Conservation (phyloP, 495 filamentous ascomycete species). For the Darksidea phi region DNA sequence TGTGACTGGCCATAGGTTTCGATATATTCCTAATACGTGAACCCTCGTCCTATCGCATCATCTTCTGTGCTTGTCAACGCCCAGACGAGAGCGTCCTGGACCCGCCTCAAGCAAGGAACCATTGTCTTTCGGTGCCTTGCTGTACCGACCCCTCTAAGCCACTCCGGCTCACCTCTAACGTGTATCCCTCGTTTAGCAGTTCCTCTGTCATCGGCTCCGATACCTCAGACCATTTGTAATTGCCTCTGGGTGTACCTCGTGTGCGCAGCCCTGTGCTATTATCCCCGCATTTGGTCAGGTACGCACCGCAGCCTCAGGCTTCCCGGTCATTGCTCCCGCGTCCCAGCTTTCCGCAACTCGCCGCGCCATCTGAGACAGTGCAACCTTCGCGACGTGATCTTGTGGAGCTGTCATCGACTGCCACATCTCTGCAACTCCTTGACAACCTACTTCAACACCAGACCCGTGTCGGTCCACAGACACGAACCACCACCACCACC, state of each 20-base stretch:
- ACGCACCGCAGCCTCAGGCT: not conserved
- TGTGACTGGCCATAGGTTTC: conserved; percentile 11
- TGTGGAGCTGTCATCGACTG: conserved; percentile 5
- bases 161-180: conserved; percentile 8
- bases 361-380: conserved; percentile 20
- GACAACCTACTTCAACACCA: conserved; percentile 1
- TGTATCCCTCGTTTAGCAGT: conserved; percentile 2
- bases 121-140: conserved; percentile 10
- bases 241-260: not conserved
- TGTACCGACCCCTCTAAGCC: conserved; percentile 8
- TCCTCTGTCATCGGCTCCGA: not conserved
- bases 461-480: conserved; percentile 34
- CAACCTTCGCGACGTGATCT: not conserved
- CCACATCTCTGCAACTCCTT: not conserved
- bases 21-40: conserved; percentile 22
- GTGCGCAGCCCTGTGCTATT: not conserved
- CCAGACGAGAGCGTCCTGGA: conserved; percentile 7
- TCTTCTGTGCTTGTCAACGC: conserved; percentile 5
- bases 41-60: conserved; percentile 5
- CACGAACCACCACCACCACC: conserved; percentile 24
- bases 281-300: not conserved
- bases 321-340: not conserved
- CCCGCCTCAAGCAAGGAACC: conserved; percentile 26
- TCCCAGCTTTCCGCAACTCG: not conserved
- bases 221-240: conserved; percentile 24